Base-by-base conservation (phyloP, 192 early-diverging fungal genomes). In the Chytriomyces confervae region DNA sequence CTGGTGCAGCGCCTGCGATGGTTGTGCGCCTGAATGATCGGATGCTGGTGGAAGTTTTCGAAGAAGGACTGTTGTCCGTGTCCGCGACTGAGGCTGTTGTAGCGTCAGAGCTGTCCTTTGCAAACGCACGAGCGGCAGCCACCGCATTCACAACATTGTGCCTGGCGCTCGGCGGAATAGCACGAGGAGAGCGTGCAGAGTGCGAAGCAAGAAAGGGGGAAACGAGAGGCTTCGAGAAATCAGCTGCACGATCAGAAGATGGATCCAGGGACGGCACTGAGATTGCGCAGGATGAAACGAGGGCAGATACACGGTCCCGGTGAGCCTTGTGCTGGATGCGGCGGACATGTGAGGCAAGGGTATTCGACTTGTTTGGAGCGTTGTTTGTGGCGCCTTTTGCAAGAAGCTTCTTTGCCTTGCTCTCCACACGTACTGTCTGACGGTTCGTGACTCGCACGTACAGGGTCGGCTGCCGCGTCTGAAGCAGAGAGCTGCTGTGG, bases 1-100 rank as follows among this genome's bases (percentile, higher is more conserved):
- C 48, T 13, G 45, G 23, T 0, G 8, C 13, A 11, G 69, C 69
- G 49, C 69, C 69, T 7, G 46, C 49, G 69, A 70, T 53, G 2
- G 69, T 70, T 70, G 69, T 70, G 69, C 69, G 69, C 7, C 27
- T 10, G 49, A 49, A 70, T 20, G 46, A 51, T 16, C 69, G 36
- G 24, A 70, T 45, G 53, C 20, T 20, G 3, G 11, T 57, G 11
- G 53, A 36, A 36, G 29, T 36, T 36, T 36, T 36, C 2, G 29
- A 36, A 36, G 29, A 36, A 36, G 29, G 29, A 20, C 53, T 57
- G 53, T 11, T 57, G 53, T 11, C 20, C 11, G 49, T 45, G 27
- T 9, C 11, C 11, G 29, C 16, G 29, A 46, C 47, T 29, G 66
- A 27, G 46, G 66, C 44, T 13, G 66, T 68, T 47, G 23, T 13